Evolutionary conservation across 2,329 filamentous ascomycete species (phyloP), one percentile per base, ranked within the genome.

Genomic region (Xylariaceae sp.): DNA sequence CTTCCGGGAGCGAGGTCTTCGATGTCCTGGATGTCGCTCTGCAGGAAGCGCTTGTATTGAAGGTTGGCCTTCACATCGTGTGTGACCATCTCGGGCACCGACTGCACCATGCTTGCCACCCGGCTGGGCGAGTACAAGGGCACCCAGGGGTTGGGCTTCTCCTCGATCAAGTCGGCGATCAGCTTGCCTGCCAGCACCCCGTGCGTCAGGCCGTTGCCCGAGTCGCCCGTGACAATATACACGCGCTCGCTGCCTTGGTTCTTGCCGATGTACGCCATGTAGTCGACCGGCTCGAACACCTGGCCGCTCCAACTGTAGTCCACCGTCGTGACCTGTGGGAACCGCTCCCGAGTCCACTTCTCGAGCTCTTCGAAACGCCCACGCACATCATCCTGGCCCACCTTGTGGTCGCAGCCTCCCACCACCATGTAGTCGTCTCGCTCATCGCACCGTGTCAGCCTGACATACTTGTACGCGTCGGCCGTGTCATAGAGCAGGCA

Each of bases 291-390:
- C 44, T 78, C 73, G 47, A 71, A 69, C 30, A 78, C 64, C 55
- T 79, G 75, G 0, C 75, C 74, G 23, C 69, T 74, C 74, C 74
- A 78, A 14, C 61, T 61, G 59, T 76, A 78, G 43, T 78, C 75
- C 6, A 72, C 62, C 3, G 59, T 53, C 0, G 65, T 65, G 1
- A 67, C 67, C 33, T 69, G 60, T 0, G 73, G 63, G 53, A 78
- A 78, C 18, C 74, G 67, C 34, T 70, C 65, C 5, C 71, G 65
- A 1, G 64, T 64, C 75, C 74, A 78, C 0, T 51, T 50, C 51
- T 75, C 73, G 3, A 78, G 64, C 47, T 75, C 69, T 2, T 60
- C 56, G 42, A 71, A 75, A 5, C 70, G 67, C 0, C 63, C 64
- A 1, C 59, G 52, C 2, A 68, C 60, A 2, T 65, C 58, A 30